Base-by-base conservation (phyloP, 1,284 basidiomycete species). In the Austroboletus niveus region DNA sequence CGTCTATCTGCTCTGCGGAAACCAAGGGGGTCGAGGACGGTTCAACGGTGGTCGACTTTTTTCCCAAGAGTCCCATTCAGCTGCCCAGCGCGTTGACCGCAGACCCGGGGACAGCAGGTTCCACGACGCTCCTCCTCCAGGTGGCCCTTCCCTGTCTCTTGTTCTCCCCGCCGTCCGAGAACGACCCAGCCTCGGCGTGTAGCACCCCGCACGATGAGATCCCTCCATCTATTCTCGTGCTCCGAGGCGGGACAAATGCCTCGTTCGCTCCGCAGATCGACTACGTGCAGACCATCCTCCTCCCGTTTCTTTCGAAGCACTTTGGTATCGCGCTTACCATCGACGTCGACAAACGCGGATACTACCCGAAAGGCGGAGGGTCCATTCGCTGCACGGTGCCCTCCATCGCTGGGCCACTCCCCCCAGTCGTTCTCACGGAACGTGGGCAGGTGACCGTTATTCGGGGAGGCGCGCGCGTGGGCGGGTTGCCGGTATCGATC, bases 211-310 rank as follows among this genome's bases (percentile, higher is more conserved):
- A 41, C 14, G 46, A 54, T 3, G 29, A 27, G 27, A 27, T 17
- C 4, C 34, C 41, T 1, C 49, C 65, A 4, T 78, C 81, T 9
- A 72, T 69, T 5, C 71, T 89, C 27, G 71, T 69, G 12, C 75
- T 89, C 3, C 70, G 72, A 1, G 87, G 87, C 14, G 87, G 87
- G 4, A 89, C 87, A 3, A 89, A 89, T 56, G 85, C 84, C 15
- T 66, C 71, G 1, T 64, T 76, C 40, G 85, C 87, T 3, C 87
- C 87, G 0, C 87, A 87, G 56, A 77, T 86, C 29, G 87, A 89
- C 69, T 88, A 87, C 65, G 78, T 76, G 0, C 70, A 79, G 42
- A 70, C 79, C 54, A 69, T 89, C 47, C 75, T 89, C 60, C 63
- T 89, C 6, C 87, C 85, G 0, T 89, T 89, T 60, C 64, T 87